Conservation (phyloP, 495 filamentous ascomycete genomes). For the Glonium stellatum region DNA sequence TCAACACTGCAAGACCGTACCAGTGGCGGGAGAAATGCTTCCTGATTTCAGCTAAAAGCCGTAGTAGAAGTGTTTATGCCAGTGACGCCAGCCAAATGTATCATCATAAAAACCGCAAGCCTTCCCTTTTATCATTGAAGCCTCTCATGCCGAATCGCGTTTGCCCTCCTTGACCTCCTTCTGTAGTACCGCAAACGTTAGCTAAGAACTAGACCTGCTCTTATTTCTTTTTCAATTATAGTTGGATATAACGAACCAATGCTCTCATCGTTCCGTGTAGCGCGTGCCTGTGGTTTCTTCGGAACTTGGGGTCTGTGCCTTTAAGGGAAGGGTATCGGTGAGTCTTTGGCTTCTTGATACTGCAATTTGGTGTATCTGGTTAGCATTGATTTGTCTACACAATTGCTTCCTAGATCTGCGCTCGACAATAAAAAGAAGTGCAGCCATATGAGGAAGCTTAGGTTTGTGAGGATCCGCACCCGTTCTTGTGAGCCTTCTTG, state of each 20-base stretch:
- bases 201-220: constrained; percentile 1
- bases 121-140: constrained; percentile 16
- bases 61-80: constrained; percentile 23
- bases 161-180: constrained; percentile 98
- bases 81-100: constrained; percentile 35
- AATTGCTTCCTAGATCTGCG: background rate
- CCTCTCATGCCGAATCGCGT: constrained; percentile 54
- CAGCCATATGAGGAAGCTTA: constrained; percentile 5
- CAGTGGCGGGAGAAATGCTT: constrained; percentile 17
- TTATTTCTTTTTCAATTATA: background rate
- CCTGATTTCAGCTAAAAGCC: constrained; percentile 21
- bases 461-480: constrained; percentile 52
- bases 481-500: constrained; percentile 96
- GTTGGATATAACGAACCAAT: constrained; percentile 61
- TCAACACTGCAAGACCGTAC: constrained; percentile 6
- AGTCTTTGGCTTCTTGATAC: constrained; percentile 99
- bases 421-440: no score
- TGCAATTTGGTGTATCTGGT: constrained; percentile 36
- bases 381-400: background rate
- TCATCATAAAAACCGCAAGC: constrained; percentile 24
- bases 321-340: constrained; percentile 97
- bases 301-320: constrained; percentile 98
- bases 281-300: constrained; percentile 98
- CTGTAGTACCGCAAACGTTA: constrained; percentile 45
- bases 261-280: constrained; percentile 97